Evolutionary conservation across 2,329 filamentous ascomycete species (phyloP).

Genomic region (Penicillium expansum): DNA sequence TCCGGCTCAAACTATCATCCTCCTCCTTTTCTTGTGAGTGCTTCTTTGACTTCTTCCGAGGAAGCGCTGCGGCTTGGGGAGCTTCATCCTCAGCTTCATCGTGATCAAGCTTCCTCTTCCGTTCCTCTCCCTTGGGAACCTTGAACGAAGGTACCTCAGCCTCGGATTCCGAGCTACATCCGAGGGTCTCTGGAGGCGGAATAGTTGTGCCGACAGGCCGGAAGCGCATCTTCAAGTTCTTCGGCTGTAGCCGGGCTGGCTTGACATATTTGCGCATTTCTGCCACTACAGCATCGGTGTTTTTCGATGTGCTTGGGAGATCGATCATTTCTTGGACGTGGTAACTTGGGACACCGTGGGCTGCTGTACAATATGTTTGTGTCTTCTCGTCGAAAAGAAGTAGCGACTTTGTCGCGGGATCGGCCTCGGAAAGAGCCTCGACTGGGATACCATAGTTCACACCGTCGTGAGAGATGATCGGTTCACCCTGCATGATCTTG

Average conservation of each 20-base stretch:
- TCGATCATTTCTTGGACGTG: conserved; percentile 39
- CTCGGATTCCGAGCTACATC: conserved; percentile 40
- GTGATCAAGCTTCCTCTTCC: conserved; percentile 40
- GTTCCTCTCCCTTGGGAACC: conserved; percentile 34
- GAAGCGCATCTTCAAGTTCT: conserved; percentile 47
- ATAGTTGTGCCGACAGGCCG: conserved; percentile 41
- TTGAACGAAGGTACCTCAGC: conserved; percentile 34
- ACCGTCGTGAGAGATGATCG: conserved; percentile 44
- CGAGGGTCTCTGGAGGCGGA: conserved; percentile 34
- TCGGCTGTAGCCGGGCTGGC: conserved; percentile 41
- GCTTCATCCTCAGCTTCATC: conserved; percentile 31
- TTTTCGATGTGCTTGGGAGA: conserved; percentile 27
- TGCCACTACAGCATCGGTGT: conserved; percentile 25
- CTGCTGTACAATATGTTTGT: conserved; percentile 33
- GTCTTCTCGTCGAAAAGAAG: conserved; percentile 38
- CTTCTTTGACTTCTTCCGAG: conserved; percentile 44
- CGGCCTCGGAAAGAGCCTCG: conserved; percentile 31
- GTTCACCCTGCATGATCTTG: conserved; percentile 41
- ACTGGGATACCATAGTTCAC: conserved; percentile 42
- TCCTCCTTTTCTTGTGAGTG: conserved; percentile 25
- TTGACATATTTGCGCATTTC: conserved; percentile 32
- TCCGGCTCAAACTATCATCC: conserved; percentile 19
- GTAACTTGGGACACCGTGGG: conserved; percentile 32
- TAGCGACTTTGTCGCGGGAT: conserved; percentile 31
- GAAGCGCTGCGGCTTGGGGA: conserved; percentile 22